Evolutionary conservation across 495 filamentous ascomycete species (phyloP).

Genomic region (Penicilliopsis zonata): DNA sequence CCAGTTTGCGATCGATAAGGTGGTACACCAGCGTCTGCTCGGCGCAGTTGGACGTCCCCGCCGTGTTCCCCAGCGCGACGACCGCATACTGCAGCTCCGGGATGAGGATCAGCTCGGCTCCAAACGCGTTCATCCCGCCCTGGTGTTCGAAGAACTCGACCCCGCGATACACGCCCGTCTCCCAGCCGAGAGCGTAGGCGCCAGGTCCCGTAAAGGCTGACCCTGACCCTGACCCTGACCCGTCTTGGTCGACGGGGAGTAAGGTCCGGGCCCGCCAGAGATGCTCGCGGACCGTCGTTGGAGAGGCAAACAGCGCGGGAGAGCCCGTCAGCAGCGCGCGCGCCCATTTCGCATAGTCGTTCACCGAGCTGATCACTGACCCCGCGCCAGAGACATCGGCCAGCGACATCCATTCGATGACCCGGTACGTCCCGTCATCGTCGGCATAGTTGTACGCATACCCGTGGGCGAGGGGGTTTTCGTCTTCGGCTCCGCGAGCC

Average conservation of each 20-base stretch:
- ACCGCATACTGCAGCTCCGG: slow-evolving; percentile 30
- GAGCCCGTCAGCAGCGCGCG: slow-evolving; percentile 14
- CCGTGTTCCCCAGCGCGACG: slow-evolving; percentile 31
- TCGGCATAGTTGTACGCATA: slow-evolving; percentile 2
- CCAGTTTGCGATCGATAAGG: background rate
- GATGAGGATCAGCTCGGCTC: slow-evolving; percentile 28
- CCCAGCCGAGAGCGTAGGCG: slow-evolving; percentile 35
- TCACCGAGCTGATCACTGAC: slow-evolving; percentile 31
- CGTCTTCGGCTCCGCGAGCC: background rate
- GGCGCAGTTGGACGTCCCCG: slow-evolving; percentile 3
- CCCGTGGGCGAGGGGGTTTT: slow-evolving; percentile 1
- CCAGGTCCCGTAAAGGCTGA: slow-evolving; percentile 9
- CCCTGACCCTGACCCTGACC: no score
- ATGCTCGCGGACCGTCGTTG: background rate
- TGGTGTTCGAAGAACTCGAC: slow-evolving; percentile 25
- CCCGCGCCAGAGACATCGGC: slow-evolving; percentile 31
- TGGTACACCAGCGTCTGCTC: background rate
- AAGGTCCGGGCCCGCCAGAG: slow-evolving; percentile 7
- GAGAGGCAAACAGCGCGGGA: background rate
- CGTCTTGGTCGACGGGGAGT: no score
- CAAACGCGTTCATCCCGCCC: slow-evolving; percentile 35
- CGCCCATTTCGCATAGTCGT: slow-evolving; percentile 40
- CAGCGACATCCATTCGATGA: slow-evolving; percentile 10
- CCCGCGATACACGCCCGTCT: slow-evolving; percentile 24
- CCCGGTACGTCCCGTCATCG: slow-evolving; percentile 2